These are phyloP conservation scores for Fragaria vesca DNA, from an alignment of 306 rosid species.

Conservation along the genomic window DNA sequence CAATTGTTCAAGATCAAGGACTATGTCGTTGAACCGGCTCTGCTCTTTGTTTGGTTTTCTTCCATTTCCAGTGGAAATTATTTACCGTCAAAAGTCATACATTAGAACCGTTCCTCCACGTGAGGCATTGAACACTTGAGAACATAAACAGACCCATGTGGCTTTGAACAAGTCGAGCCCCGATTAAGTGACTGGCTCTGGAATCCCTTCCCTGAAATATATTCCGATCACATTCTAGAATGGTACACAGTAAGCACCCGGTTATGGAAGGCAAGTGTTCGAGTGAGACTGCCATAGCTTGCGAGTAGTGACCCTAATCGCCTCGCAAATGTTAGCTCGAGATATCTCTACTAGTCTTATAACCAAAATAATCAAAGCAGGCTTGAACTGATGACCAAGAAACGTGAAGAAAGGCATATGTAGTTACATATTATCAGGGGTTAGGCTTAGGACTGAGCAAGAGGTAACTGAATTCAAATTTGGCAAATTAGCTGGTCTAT, in stretches of 20 bases:
- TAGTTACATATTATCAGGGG: background rate
- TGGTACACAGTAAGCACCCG: background rate
- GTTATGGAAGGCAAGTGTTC: background rate
- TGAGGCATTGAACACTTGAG: conserved; percentile 7
- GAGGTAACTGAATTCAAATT: conserved; percentile 12
- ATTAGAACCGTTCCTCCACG: conserved; percentile 10
- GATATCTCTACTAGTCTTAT: background rate
- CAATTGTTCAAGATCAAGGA: background rate
- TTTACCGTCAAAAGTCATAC: conserved; percentile 22
- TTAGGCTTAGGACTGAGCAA: background rate
- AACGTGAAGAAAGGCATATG: background rate
- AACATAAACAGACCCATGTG: background rate
- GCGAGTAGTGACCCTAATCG: background rate
- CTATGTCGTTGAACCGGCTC: background rate
- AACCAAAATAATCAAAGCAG: background rate
- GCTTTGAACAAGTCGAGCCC: conserved; percentile 3
- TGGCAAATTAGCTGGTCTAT: conserved; percentile 4
- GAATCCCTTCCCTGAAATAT: background rate
- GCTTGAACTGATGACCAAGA: background rate
- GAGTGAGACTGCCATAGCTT: background rate
- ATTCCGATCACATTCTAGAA: background rate
- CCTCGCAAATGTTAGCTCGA: background rate
- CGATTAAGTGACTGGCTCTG: background rate
- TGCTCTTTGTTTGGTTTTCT: background rate
- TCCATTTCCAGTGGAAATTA: conserved; percentile 10